These are phyloP conservation scores for Coccomyxa sp. DNA, from an alignment of 139 green algal genomes.

Conservation along the genomic window DNA sequence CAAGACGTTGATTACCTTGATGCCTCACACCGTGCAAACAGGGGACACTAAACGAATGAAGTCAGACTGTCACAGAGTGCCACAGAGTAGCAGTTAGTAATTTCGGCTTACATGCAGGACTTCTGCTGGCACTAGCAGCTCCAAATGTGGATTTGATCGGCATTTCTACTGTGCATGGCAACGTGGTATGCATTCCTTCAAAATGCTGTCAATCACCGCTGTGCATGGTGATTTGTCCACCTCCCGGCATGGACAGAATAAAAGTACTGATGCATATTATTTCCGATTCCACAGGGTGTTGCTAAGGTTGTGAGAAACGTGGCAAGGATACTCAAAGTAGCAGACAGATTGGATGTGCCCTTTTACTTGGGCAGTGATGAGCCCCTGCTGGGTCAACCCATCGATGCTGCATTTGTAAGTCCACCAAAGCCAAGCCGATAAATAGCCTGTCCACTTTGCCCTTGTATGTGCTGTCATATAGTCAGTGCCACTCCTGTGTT, in stretches of 20 bases:
- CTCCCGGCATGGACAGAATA: too few relatives aligned
- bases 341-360: conserved; percentile 14
- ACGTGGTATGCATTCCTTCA: conserved; percentile 7
- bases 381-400: conserved; percentile 15
- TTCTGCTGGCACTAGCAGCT: conserved; percentile 12
- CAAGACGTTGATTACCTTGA: too few relatives aligned
- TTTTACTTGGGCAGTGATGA: conserved; percentile 17
- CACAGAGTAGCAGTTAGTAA: too few relatives aligned
- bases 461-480: too few relatives aligned
- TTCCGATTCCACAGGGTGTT: conserved; percentile 8
- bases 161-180: conserved; percentile 19
- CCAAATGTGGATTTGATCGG: conserved; percentile 4
- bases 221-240: too few relatives aligned
- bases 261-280: background rate
- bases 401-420: conserved; percentile 9
- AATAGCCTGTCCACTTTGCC: background rate
- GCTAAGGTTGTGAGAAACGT: conserved; percentile 15
- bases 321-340: conserved; percentile 11
- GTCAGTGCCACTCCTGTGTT: too few relatives aligned
- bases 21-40: too few relatives aligned
- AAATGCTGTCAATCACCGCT: background rate
- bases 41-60: too few relatives aligned
- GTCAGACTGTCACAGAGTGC: too few relatives aligned
- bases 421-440: background rate
- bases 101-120: background rate